phyloP scores from a whole-genome alignment of 345 rosid species.

The Barbarea vulgaris region DNA sequence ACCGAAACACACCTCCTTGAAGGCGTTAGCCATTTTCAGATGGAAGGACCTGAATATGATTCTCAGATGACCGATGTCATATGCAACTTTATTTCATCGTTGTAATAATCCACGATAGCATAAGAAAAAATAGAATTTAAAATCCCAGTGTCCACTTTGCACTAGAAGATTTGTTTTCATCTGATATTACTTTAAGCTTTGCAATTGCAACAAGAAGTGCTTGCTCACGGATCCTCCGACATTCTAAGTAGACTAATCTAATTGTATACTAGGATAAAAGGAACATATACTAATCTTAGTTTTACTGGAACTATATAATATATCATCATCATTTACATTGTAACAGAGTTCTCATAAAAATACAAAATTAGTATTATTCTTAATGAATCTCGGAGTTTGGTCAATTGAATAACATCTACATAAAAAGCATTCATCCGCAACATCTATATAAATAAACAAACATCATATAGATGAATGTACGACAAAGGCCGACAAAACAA shows the following conservation, averaged over 20 bases:
- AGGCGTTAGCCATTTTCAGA: slow-evolving; percentile 89
- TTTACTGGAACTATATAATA: too few relatives aligned
- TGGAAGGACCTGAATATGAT: slow-evolving; percentile 91
- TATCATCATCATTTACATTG: too few relatives aligned
- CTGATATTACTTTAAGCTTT: neutral
- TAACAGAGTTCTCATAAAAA: too few relatives aligned
- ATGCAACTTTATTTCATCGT: slow-evolving; percentile 57
- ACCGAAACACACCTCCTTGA: slow-evolving; percentile 74
- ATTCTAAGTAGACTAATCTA: neutral
- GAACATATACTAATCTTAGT: neutral
- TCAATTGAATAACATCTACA: neutral
- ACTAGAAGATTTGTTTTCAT: neutral
- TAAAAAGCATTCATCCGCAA: neutral
- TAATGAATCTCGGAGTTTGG: neutral
- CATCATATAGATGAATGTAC: slow-evolving; percentile 14
- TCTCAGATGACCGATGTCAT: slow-evolving; percentile 72
- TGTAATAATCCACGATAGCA: slow-evolving; percentile 40
- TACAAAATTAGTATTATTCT: too few relatives aligned
- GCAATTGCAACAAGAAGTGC: neutral
- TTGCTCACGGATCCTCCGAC: neutral
- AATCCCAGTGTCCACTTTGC: neutral
- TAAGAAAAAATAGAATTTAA: neutral
- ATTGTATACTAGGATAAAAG: neutral
- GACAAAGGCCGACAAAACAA: neutral
- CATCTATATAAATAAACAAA: neutral